Percentiles rank a stretch among this genome's conserved stretches.
These are phyloP conservation scores for Linanthus parryae DNA, from an alignment of 148 eudicot species.

Conservation along the genomic window DNA sequence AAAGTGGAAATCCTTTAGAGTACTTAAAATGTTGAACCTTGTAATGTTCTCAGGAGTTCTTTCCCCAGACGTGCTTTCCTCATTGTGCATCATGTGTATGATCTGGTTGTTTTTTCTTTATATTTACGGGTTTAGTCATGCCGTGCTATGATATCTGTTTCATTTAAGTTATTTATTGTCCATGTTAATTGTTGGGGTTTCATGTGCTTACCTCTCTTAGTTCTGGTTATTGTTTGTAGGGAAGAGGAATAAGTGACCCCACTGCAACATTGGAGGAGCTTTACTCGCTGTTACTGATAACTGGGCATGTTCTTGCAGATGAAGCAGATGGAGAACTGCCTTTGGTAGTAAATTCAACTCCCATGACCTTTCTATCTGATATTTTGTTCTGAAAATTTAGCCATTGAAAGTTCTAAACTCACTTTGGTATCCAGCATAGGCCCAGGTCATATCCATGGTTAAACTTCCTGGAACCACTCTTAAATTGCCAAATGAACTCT, in stretches of 20 bases:
- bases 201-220: constrained; percentile 3
- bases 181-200: constrained; percentile 1
- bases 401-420: neutral
- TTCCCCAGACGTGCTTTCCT: no score
- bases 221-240: constrained; percentile 33
- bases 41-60: no score
- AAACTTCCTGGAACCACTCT: no score
- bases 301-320: constrained; percentile 94
- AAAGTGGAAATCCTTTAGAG: no score
- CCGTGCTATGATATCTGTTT: neutral
- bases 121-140: neutral
- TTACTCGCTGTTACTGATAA: constrained; percentile 74
- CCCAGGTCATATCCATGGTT: no score
- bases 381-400: neutral
- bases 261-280: constrained; percentile 87
- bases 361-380: constrained; percentile 1
- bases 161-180: neutral
- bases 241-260: constrained; percentile 68
- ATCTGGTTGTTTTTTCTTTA: no score
- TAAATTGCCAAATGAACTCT: no score
- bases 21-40: no score
- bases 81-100: no score
- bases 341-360: no score
- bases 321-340: constrained; percentile 97
- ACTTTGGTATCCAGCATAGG: no score